These are phyloP conservation scores for Ballota nigra DNA, from an alignment of 257 asterid species.

Conservation along the genomic window DNA sequence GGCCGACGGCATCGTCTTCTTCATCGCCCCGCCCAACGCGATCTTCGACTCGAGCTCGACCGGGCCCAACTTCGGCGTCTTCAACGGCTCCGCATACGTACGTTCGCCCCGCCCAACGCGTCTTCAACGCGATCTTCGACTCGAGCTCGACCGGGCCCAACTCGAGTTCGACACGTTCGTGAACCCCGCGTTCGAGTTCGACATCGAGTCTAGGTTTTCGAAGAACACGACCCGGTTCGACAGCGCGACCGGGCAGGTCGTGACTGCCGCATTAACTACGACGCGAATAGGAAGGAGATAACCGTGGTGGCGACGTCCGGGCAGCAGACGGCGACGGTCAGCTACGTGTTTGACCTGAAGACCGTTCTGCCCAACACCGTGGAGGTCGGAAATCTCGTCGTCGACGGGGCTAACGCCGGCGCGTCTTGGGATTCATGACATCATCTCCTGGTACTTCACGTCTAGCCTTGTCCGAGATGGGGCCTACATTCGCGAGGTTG, in stretches of 20 bases:
- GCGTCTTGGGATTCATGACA: neutral
- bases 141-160: too few species aligned
- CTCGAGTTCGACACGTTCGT: conserved; percentile 12
- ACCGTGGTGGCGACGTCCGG: neutral
- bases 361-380: neutral
- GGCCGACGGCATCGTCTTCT: conserved; percentile 18
- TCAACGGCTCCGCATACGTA: neutral
- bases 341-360: neutral
- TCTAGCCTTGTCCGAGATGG: neutral
- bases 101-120: neutral
- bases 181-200: neutral
- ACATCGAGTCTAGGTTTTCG: neutral
- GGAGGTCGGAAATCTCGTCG: neutral
- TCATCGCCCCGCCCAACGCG: neutral
- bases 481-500: neutral
- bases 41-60: neutral
- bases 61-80: conserved; percentile 8
- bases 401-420: neutral
- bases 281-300: neutral
- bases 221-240: neutral
- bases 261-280: neutral
- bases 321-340: neutral
- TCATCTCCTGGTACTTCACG: neutral
- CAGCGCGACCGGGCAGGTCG: neutral
- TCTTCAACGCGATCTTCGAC: too few species aligned